Evolutionary conservation across 148 eudicot genomes (phyloP), one percentile per base, ranked within the genome.

Genomic region (Chenopodium suecicum): DNA sequence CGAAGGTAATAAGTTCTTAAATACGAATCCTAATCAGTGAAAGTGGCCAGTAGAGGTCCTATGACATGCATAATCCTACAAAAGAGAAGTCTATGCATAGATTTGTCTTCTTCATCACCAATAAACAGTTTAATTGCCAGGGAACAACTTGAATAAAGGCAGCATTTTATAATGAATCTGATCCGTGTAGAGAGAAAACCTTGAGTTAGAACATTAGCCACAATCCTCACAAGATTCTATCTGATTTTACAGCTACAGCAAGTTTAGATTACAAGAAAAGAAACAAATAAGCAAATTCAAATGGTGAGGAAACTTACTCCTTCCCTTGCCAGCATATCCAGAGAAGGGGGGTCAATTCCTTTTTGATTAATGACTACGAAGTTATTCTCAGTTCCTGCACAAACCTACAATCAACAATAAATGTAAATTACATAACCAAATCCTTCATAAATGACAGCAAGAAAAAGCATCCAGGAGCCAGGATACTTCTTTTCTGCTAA

Each of bases 281-380:
- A 4, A 9, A 46, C 16, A 23, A 67, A 63, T 11, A 17, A 11
- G 1, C 32, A 9, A 34, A 54, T 50, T 29, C 70, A 27, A 29
- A 72, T 11, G 66, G 54, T 17, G 60, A 47, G n/a, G 20, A 47
- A 64, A 81, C 98, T 88, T 90, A 96, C 99, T 84, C 99, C 99
- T 69, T 89, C 98, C 84, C 91, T 87, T 23, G 98, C 99, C 86
- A 96, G 97, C 82, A 94, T 85, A 84, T 96, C 99, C 84, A 96
- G 72, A 70, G 99, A 96, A 75, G 98, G 97, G 75, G 99, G 99
- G 82, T 96, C 99, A 73, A 96, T 96, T 80, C 99, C 99, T 86
- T 96, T 94, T 82, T 94, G 99, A 83, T 94, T 96, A 74, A 96
- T 94, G 75, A 96, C 89, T 82, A 96, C 97, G 85, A 96, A 92